A percentile compares a stretch with the other conserved stretches of the same genome.
Conservation (phyloP, 2,329 filamentous ascomycete genomes). For the Coniochaeta sp. region DNA sequence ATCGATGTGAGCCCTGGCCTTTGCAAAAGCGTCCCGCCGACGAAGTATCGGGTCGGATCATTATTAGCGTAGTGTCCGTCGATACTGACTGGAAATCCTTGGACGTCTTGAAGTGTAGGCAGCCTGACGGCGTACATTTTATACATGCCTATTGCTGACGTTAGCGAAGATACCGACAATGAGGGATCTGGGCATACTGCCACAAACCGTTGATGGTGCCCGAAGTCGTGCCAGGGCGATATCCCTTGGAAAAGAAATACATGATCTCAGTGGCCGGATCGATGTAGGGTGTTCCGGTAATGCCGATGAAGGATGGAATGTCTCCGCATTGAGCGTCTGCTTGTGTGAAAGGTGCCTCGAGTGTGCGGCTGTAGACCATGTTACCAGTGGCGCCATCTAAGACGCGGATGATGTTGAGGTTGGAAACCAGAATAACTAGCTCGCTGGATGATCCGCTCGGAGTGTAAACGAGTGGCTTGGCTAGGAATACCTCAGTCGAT, state of each 20-base stretch:
- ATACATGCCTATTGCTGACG: conserved; percentile 2
- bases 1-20: conserved; percentile 37
- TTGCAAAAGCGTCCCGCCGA: conserved; percentile 44
- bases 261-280: conserved; percentile 23
- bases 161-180: background rate
- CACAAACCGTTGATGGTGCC: conserved; percentile 1
- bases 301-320: conserved; percentile 26
- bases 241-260: conserved; percentile 28
- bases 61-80: conserved; percentile 37
- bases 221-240: conserved; percentile 6
- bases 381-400: conserved; percentile 31
- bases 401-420: conserved; percentile 28
- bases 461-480: background rate
- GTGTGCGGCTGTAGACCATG: conserved; percentile 24
- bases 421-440: conserved; percentile 28
- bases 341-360: conserved; percentile 28
- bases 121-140: conserved; percentile 10
- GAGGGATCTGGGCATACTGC: background rate
- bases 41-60: conserved; percentile 36
- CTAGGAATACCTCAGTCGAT: background rate
- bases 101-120: conserved; percentile 5
- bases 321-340: conserved; percentile 30
- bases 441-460: conserved; percentile 11
- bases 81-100: conserved; percentile 35
- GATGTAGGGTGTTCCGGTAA: conserved; percentile 28